Conservation (phyloP, 306 rosid species). For the Sindora glabra region DNA sequence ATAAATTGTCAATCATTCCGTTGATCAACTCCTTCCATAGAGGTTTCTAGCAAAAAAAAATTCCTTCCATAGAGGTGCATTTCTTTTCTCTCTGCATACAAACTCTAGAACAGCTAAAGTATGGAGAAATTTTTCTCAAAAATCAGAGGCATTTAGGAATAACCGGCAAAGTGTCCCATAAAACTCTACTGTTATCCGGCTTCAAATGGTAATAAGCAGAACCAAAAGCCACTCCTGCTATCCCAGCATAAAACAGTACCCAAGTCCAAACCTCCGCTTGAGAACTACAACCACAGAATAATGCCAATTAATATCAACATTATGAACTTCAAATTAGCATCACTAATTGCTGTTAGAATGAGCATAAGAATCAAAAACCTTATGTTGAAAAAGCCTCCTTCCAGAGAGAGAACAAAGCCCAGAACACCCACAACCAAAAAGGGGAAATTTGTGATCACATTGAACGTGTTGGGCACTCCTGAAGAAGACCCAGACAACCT, state of each 20-base stretch:
- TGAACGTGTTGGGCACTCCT: constrained; percentile 69
- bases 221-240: constrained; percentile 51
- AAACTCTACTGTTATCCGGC: constrained; percentile 42
- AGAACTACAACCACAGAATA: constrained; percentile 13
- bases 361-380: constrained; percentile 24
- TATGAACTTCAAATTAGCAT: not conserved
- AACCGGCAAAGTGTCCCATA: constrained; percentile 55
- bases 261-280: constrained; percentile 43
- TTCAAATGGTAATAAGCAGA: constrained; percentile 62
- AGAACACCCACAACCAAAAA: constrained; percentile 64
- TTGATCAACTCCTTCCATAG: too few relatives aligned
- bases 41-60: too few relatives aligned
- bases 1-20: not conserved
- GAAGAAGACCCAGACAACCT: constrained; percentile 19
- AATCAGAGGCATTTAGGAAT: constrained; percentile 4
- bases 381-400: constrained; percentile 41
- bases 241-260: constrained; percentile 46
- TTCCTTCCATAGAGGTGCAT: not conserved
- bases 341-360: not conserved
- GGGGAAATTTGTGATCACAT: constrained; percentile 64
- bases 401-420: constrained; percentile 48
- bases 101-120: not conserved
- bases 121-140: not conserved
- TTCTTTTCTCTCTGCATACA: not conserved
- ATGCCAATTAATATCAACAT: not conserved